These are phyloP conservation scores for Saccharomycopsis sp. DNA, from an alignment of 805 yeast genomes.

Conservation along the genomic window DNA sequence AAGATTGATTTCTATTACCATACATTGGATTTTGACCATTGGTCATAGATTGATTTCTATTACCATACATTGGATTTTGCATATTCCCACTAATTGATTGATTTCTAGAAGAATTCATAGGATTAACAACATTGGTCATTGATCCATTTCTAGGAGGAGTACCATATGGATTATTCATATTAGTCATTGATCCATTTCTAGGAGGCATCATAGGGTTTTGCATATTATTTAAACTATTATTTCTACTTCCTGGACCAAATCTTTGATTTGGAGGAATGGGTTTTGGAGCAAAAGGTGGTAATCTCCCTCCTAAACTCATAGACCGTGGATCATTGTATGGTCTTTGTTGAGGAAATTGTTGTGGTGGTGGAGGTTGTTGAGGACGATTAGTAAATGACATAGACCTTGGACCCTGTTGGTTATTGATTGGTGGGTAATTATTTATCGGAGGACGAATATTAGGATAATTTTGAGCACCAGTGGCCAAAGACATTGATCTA, in stretches of 20 bases:
- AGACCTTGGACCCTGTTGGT: slow-evolving; percentile 21
- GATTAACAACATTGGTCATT: slow-evolving; percentile 7
- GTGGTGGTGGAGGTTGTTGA: slow-evolving; percentile 4
- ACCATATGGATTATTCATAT: slow-evolving; percentile 12
- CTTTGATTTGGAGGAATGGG: slow-evolving; percentile 21
- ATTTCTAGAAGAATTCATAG: slow-evolving; percentile 4
- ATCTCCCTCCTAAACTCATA: slow-evolving; percentile 24
- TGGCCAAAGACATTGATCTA: slow-evolving; percentile 25
- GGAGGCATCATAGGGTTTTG: slow-evolving; percentile 9
- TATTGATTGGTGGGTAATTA: slow-evolving; percentile 9
- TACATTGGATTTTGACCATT: slow-evolving; percentile 11
- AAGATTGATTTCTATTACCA: slow-evolving; percentile 2
- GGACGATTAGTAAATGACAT: slow-evolving; percentile 23
- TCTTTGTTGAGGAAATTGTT: slow-evolving; percentile 9
- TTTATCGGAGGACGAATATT: not conserved
- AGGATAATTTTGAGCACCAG: slow-evolving; percentile 14
- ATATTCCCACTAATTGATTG: too few species aligned
- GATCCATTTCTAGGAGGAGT: slow-evolving; percentile 11
- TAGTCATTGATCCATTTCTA: slow-evolving; percentile 9
- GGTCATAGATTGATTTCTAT: slow-evolving; percentile 4
- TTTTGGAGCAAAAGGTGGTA: slow-evolving; percentile 16
- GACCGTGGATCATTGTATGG: slow-evolving; percentile 23
- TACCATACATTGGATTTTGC: too few species aligned
- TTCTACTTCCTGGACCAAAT: slow-evolving; percentile 2
- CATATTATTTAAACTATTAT: slow-evolving; percentile 2